phyloP scores from a whole-genome alignment of 345 rosid species.

The Brassica carinata region DNA sequence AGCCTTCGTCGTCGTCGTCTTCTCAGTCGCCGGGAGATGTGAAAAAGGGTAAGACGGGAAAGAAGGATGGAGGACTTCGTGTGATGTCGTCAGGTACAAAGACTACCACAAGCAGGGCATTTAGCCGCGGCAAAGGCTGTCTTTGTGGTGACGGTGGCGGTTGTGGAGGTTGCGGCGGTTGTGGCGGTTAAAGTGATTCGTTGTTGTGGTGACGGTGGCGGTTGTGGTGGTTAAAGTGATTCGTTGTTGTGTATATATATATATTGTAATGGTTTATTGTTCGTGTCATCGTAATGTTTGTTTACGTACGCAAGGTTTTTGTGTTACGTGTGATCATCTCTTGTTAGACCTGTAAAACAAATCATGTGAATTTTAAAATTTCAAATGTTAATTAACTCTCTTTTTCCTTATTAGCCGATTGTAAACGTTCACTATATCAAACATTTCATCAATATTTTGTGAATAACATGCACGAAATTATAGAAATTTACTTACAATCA shows the following conservation, averaged over 20 bases:
- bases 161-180: constrained; percentile 24
- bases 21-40: neutral
- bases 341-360: neutral
- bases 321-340: neutral
- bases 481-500: neutral
- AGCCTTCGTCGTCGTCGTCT: neutral
- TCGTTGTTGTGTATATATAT: neutral
- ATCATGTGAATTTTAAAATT: neutral
- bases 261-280: neutral
- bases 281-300: constrained; percentile 1
- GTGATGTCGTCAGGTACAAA: constrained; percentile 22
- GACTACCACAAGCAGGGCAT: constrained; percentile 26
- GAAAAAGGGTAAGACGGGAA: constrained; percentile 14
- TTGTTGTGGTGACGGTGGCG: constrained; percentile 5
- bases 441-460: neutral
- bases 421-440: neutral
- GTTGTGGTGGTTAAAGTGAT: constrained; percentile 17
- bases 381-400: neutral
- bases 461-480: neutral
- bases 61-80: constrained; percentile 30
- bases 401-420: neutral
- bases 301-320: neutral
- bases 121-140: constrained; percentile 26
- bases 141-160: constrained; percentile 18
- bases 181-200: constrained; percentile 13